Evolutionary conservation across 768 basidiomycete species (phyloP).

Genomic region (Leccinum rimulosum): DNA sequence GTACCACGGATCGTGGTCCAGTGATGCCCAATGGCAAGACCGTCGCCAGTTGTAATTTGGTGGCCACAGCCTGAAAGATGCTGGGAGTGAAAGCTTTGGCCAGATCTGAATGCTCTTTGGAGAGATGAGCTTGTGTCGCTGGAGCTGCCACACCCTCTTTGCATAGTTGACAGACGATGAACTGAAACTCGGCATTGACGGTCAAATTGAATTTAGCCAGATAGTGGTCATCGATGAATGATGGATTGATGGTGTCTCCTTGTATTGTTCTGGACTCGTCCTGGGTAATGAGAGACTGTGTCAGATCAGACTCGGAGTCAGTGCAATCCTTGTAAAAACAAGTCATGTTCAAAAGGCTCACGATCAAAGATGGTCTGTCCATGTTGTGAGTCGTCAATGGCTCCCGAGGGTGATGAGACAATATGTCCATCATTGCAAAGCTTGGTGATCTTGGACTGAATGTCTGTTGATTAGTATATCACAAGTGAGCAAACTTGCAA

Average conservation of each 20-base stretch:
- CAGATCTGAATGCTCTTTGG: not conserved
- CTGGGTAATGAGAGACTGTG: no score
- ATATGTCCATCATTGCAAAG: no score
- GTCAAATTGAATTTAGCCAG: not conserved
- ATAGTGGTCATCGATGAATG: not conserved
- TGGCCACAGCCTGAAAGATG: fast-evolving
- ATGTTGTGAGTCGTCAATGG: no score
- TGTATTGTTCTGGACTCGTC: not conserved
- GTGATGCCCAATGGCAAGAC: not conserved
- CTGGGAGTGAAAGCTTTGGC: fast-evolving
- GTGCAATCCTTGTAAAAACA: no score
- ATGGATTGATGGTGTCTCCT: no score
- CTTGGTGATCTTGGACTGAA: no score
- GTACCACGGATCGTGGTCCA: not conserved
- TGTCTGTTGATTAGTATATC: no score
- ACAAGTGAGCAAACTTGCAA: no score
- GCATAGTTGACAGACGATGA: not conserved
- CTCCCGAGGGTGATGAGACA: no score
- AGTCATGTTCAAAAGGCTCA: no score
- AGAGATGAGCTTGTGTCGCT: not conserved
- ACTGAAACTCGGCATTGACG: not conserved
- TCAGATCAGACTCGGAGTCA: no score
- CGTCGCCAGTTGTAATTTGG: not conserved
- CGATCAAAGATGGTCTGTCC: no score
- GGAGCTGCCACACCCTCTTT: not conserved